phyloP scores from a whole-genome alignment of 2,329 filamentous ascomycete genomes.

The Alternaria triticimaculans region DNA sequence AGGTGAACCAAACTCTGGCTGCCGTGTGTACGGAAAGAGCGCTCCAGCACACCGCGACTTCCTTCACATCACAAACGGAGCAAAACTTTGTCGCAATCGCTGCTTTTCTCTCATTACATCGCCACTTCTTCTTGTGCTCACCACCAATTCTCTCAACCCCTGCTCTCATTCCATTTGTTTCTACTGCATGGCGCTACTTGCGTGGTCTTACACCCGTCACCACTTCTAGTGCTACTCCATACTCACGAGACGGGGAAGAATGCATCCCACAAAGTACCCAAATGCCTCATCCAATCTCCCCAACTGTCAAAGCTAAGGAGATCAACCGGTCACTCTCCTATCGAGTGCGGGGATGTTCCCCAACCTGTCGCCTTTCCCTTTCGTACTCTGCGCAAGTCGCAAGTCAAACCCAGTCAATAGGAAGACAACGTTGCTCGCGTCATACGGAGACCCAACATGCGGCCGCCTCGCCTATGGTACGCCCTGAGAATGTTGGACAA shows the following conservation, averaged over 20 bases:
- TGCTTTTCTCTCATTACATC: not conserved
- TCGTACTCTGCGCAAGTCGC: not conserved
- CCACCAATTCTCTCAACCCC: not conserved
- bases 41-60: not conserved
- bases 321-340: not conserved
- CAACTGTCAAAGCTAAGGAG: constrained; percentile 1
- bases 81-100: not conserved
- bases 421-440: not conserved
- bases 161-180: not conserved
- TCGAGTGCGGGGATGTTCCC: not conserved
- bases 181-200: not conserved
- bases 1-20: constrained; percentile 42
- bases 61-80: not conserved
- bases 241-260: not conserved
- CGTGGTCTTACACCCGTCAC: not conserved
- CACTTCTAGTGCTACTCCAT: not conserved
- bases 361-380: not conserved
- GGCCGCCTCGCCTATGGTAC: constrained; percentile 10
- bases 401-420: constrained; percentile 1
- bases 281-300: not conserved
- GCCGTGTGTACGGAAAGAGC: not conserved
- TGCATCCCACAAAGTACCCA: not conserved
- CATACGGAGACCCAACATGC: constrained; percentile 4
- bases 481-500: constrained; percentile 20
- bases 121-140: not conserved